A percentile compares a stretch with the other conserved stretches of the same genome.
Evolutionary conservation across 768 basidiomycete genomes (phyloP).

Genomic region (Nevesoporus exiguus): DNA sequence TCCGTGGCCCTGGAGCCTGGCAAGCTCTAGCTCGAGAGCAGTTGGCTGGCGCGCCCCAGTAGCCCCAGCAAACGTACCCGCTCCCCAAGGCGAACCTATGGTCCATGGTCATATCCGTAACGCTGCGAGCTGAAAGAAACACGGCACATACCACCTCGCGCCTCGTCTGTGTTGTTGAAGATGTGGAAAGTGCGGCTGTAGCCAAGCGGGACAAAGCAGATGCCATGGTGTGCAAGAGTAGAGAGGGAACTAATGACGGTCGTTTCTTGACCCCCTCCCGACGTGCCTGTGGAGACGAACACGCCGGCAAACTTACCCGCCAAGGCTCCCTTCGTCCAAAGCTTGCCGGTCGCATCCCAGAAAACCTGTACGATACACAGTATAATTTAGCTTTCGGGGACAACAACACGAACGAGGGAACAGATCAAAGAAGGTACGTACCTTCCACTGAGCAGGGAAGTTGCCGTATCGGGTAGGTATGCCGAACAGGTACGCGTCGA

Average conservation of each 20-base stretch:
- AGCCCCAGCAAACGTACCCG: constrained; percentile 54
- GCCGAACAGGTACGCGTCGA: constrained; percentile 75
- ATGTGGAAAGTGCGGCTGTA: constrained; percentile 49
- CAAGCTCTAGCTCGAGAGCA: constrained; percentile 49
- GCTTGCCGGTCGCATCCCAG: constrained; percentile 70
- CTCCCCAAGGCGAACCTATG: constrained; percentile 73
- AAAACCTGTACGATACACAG: constrained; percentile 43
- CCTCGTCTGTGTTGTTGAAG: constrained; percentile 43
- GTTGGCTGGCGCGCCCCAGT: constrained; percentile 48
- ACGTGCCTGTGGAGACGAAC: constrained; percentile 71
- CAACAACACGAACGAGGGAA: neutral
- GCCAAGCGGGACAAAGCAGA: constrained; percentile 70
- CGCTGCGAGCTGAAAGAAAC: too few relatives aligned
- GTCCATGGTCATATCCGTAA: neutral
- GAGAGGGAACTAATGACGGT: constrained; percentile 52
- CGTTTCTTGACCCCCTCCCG: constrained; percentile 77
- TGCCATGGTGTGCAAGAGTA: constrained; percentile 69
- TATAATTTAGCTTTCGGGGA: constrained; percentile 5
- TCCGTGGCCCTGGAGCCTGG: constrained; percentile 46
- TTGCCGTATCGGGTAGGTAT: constrained; percentile 80
- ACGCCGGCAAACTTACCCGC: constrained; percentile 72
- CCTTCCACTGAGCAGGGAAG: constrained; percentile 80
- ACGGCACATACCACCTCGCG: constrained; percentile 52
- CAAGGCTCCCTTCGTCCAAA: constrained; percentile 60
- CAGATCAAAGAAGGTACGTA: constrained; percentile 23